Evolutionary conservation across 495 filamentous ascomycete genomes (phyloP), one percentile per base, ranked within the genome.

Genomic region (Podospora fimiseda): DNA sequence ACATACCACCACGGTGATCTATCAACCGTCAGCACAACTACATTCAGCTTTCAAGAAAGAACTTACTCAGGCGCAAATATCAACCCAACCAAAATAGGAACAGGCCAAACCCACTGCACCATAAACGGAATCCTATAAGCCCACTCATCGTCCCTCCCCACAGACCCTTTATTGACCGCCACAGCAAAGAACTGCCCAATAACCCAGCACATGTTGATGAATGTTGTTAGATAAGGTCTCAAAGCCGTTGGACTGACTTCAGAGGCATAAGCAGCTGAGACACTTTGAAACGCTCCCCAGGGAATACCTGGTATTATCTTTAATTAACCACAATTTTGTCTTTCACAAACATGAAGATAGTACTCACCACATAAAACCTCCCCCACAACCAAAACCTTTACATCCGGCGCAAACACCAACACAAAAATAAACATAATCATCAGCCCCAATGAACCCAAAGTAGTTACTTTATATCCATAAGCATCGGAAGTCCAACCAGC

Each of bases 101-200:
- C 57, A 1, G 84, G 83, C 83, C 84, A 89, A 64, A 89, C 79
- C 86, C 86, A 89, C 61, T 89, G 86, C 3, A 86, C 51, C 2
- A 71, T 80, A 50, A 80, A 86, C 0, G 83, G 82, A 53, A 82
- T 79, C 8, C 77, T 71, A 60, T 85, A 87, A 2, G 80, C 75
- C 79, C 82, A 86, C 55, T 85, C 61, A 46, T 80, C 79, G 9
- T 60, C 43, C 9, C 78, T 68, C 22, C 61, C 60, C 39, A 81
- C 61, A 55, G 84, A 75, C 0, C 70, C 72, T 52, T 74, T 75
- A 37, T 85, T 75, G 45, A 87, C 83, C 40, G 80, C 84, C 13
- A 80, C 68, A n/a, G 79, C 79, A 54, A 88, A 82, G 52, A 87
- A 71, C 58, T 86, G 81, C 33, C 85, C 85, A 19, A 88, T 71